These are phyloP conservation scores for Pleurotus sapidus DNA, from an alignment of 768 basidiomycete genomes.

Conservation along the genomic window DNA sequence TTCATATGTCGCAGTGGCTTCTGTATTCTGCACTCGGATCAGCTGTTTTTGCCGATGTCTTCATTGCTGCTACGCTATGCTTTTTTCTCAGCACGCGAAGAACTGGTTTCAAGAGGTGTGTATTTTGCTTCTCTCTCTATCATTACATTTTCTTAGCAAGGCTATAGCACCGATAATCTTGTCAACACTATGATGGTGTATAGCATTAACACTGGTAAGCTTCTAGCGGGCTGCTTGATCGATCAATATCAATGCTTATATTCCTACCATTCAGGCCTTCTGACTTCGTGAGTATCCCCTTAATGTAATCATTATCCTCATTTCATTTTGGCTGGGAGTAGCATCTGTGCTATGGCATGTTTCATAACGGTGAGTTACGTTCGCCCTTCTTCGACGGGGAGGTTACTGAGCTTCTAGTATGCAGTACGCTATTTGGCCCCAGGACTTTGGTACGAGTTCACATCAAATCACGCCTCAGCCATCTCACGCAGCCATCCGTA, in stretches of 20 bases:
- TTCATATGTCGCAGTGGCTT: slow-evolving; percentile 18
- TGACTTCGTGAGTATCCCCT: neutral
- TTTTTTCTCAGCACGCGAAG: slow-evolving; percentile 36
- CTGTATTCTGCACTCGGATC: slow-evolving; percentile 28
- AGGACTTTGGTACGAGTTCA: slow-evolving; percentile 23
- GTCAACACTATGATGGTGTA: slow-evolving; percentile 44
- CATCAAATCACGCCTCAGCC: no score
- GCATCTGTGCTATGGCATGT: slow-evolving; percentile 15
- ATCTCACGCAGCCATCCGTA: neutral
- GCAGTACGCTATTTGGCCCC: slow-evolving; percentile 41
- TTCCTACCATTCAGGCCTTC: neutral
- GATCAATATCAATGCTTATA: neutral
- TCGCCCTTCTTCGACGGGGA: slow-evolving; percentile 8
- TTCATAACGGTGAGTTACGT: slow-evolving; percentile 26
- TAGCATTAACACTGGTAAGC: slow-evolving; percentile 40
- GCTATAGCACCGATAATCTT: slow-evolving; percentile 33
- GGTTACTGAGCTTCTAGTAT: slow-evolving; percentile 27
- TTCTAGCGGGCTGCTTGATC: neutral
- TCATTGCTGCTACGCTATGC: slow-evolving; percentile 40
- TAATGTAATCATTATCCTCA: neutral
- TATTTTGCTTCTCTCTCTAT: neutral
- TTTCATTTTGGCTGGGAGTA: neutral
- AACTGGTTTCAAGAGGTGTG: slow-evolving; percentile 33
- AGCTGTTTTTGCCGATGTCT: slow-evolving; percentile 42
- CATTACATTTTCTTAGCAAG: neutral